phyloP scores from a whole-genome alignment of 805 yeast genomes.

The Candida broadrunensis region DNA sequence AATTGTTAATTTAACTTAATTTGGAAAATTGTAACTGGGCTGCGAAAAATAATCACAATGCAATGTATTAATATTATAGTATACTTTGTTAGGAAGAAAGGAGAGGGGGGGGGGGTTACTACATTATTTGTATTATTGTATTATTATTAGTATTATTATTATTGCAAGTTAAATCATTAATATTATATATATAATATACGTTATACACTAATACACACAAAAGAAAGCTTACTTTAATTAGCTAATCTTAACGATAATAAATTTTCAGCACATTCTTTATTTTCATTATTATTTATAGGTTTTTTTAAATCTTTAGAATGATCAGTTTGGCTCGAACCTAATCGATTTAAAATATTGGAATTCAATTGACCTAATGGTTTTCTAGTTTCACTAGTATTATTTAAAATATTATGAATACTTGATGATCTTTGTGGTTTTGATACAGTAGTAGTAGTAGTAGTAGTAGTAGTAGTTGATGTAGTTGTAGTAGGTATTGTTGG shows the following conservation, averaged over 20 bases:
- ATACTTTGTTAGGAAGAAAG: too few species aligned
- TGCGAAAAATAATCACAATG: too few species aligned
- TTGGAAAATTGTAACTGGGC: too few species aligned
- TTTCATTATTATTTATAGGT: slow-evolving; percentile 2
- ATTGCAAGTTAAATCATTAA: too few species aligned
- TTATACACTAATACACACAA: not conserved
- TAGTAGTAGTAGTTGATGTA: not conserved
- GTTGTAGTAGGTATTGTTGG: not conserved
- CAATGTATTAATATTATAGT: too few species aligned
- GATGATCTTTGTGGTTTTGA: slow-evolving; percentile 6
- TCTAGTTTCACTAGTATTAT: slow-evolving; percentile 12
- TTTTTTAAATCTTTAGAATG: slow-evolving; percentile 5
- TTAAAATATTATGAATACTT: slow-evolving; percentile 16
- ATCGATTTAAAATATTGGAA: not conserved
- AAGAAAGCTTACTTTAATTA: slow-evolving; percentile 14
- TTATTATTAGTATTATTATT: too few species aligned
- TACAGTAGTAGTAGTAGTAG: slow-evolving; percentile 4
- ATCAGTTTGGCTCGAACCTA: slow-evolving; percentile 4
- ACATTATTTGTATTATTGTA: too few species aligned
- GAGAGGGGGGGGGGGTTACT: too few species aligned
- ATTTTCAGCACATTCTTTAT: slow-evolving; percentile 36
- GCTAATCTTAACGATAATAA: slow-evolving; percentile 38
- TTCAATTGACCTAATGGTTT: slow-evolving; percentile 24
- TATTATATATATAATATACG: too few species aligned
- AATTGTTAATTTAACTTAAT: too few species aligned